A percentile compares a stretch with the other conserved stretches of the same genome.
These are phyloP conservation scores for Triglochin maritima DNA, from an alignment of 106 monocot genomes.

Conservation along the genomic window DNA sequence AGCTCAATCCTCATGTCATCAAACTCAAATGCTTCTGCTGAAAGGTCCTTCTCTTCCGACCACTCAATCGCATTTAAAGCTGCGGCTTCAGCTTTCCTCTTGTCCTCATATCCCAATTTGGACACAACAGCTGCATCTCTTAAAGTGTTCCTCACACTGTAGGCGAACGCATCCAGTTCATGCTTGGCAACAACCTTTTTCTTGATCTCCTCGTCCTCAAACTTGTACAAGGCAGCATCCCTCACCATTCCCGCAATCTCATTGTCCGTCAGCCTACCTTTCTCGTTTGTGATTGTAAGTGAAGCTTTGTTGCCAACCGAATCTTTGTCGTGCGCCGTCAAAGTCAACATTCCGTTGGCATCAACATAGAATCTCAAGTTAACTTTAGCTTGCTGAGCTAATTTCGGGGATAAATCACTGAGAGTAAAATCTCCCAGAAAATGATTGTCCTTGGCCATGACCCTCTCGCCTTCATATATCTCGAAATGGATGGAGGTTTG, in stretches of 20 bases:
- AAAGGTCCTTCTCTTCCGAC: neutral
- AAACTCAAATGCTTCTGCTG: neutral
- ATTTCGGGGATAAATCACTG: conserved; percentile 43
- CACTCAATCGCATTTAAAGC: neutral
- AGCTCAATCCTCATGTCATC: too few relatives aligned
- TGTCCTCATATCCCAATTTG: neutral
- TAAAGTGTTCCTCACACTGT: conserved; percentile 22
- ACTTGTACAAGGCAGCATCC: neutral
- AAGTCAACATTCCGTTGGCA: too few relatives aligned
- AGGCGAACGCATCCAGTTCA: conserved; percentile 51
- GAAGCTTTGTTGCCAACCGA: too few relatives aligned
- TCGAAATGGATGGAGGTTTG: conserved; percentile 30
- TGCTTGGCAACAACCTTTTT: conserved; percentile 48
- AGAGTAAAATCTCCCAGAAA: conserved; percentile 44
- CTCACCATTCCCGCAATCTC: too few relatives aligned
- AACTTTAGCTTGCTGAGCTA: too few relatives aligned
- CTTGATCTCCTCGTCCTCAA: conserved; percentile 37
- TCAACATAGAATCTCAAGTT: too few relatives aligned
- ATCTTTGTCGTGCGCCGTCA: too few relatives aligned
- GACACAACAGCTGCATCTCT: too few relatives aligned
- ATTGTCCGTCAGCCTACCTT: too few relatives aligned
- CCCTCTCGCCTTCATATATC: conserved; percentile 35
- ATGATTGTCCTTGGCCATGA: conserved; percentile 4
- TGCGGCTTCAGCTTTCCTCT: neutral
- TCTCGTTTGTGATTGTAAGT: too few relatives aligned